Percentiles rank a stretch among this genome's conserved stretches.
Conservation (phyloP, 1,284 basidiomycete species). For the Puccinia novopanici region DNA sequence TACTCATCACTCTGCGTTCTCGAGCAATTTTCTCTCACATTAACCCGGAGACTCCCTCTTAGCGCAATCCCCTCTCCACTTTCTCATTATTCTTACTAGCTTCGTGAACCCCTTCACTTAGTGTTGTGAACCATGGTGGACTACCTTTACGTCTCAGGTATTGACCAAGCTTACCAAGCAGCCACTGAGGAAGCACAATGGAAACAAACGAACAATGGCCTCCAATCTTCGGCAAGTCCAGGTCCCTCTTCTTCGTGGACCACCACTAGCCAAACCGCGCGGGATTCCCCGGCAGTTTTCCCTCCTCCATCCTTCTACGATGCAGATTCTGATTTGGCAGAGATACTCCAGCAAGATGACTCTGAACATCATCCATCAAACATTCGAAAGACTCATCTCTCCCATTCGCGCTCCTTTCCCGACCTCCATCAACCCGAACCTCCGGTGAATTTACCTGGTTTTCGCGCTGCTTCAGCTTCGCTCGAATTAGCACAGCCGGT, state of each 20-base stretch:
- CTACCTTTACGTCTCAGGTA: neutral
- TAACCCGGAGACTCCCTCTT: neutral
- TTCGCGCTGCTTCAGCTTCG: conserved; percentile 27
- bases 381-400: conserved; percentile 31
- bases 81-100: neutral
- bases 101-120: no score
- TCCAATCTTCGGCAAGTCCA: conserved; percentile 6
- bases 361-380: conserved; percentile 3
- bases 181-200: conserved; percentile 4
- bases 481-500: conserved; percentile 43
- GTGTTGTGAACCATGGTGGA: conserved; percentile 31
- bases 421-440: conserved; percentile 10
- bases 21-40: conserved; percentile 8
- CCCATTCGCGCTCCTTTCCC: conserved; percentile 49
- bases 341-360: conserved; percentile 12
- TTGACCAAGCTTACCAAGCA: conserved; percentile 5
- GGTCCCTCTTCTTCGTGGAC: conserved; percentile 24
- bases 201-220: neutral
- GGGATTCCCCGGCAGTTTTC: neutral
- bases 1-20: conserved; percentile 4
- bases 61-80: neutral
- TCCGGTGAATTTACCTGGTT: neutral
- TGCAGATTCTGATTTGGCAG: neutral
- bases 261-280: neutral
- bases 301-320: conserved; percentile 3